phyloP scores from a whole-genome alignment of 2,329 filamentous ascomycete genomes.

The Fusarium vanettenii region DNA sequence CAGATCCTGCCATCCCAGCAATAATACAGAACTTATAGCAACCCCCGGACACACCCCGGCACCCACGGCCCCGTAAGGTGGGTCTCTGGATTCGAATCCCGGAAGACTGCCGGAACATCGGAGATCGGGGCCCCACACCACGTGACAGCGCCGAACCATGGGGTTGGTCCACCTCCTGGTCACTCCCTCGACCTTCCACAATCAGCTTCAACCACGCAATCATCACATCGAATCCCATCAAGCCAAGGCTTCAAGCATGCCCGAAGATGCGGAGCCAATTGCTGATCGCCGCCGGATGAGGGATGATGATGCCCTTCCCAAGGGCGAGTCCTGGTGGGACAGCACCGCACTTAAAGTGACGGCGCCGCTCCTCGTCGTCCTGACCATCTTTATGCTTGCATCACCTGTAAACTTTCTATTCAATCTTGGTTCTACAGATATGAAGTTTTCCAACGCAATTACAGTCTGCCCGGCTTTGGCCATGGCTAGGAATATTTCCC shows the following conservation, averaged over 20 bases:
- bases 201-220: not conserved
- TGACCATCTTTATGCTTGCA: slow-evolving; percentile 31
- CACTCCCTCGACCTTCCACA: not conserved
- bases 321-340: slow-evolving; percentile 18
- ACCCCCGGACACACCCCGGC: not conserved
- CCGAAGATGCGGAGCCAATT: slow-evolving; percentile 8
- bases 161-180: slow-evolving; percentile 11
- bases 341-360: slow-evolving; percentile 26
- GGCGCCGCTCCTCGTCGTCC: slow-evolving; percentile 24
- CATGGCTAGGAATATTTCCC: slow-evolving; percentile 49
- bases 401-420: slow-evolving; percentile 21
- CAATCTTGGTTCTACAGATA: slow-evolving; percentile 13
- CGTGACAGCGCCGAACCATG: slow-evolving; percentile 25
- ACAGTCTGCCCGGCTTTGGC: slow-evolving; percentile 31
- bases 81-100: not conserved
- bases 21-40: not conserved
- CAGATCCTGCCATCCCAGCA: not conserved
- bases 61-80: slow-evolving; percentile 11
- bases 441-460: slow-evolving; percentile 32
- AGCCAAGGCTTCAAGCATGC: slow-evolving; percentile 10
- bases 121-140: slow-evolving; percentile 21
- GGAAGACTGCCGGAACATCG: slow-evolving; percentile 1
- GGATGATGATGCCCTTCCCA: not conserved
- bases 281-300: not conserved
- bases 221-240: not conserved